Conservation (phyloP, 768 basidiomycete species). For the Kwoniella sp. region DNA sequence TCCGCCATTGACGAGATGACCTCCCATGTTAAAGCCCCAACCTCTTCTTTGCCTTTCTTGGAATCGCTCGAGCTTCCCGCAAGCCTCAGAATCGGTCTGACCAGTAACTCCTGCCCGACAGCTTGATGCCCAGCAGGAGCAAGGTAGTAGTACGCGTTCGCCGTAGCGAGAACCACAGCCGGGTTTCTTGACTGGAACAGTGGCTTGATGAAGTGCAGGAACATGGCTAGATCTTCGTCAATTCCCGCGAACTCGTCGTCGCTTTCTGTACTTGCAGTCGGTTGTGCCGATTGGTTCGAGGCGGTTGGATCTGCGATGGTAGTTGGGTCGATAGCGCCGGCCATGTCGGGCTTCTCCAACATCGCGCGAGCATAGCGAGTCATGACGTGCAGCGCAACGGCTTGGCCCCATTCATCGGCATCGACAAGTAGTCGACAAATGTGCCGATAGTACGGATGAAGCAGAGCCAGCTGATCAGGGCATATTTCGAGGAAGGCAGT, state of each 20-base stretch:
- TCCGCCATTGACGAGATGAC: slow-evolving; percentile 66
- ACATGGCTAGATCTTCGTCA: slow-evolving; percentile 71
- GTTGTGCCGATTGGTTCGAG: not conserved
- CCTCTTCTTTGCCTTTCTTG: slow-evolving; percentile 54
- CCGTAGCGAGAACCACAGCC: slow-evolving; percentile 74
- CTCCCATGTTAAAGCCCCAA: slow-evolving; percentile 68
- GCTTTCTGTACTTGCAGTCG: slow-evolving; percentile 39
- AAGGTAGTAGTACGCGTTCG: slow-evolving; percentile 69
- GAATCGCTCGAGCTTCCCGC: slow-evolving; percentile 55
- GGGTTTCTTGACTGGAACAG: slow-evolving; percentile 82
- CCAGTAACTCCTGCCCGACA: slow-evolving; percentile 54
- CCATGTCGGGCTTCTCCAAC: slow-evolving; percentile 55
- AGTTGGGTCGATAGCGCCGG: slow-evolving; percentile 54
- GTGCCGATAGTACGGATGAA: slow-evolving; percentile 83
- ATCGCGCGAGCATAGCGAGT: slow-evolving; percentile 77
- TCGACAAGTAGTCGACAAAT: slow-evolving; percentile 80
- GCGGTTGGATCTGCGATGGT: not conserved
- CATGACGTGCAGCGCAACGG: slow-evolving; percentile 70
- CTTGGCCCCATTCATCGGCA: slow-evolving; percentile 95
- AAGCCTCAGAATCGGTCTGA: slow-evolving; percentile 70
- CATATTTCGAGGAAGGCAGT: slow-evolving; percentile 83
- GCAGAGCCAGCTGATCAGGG: slow-evolving; percentile 75
- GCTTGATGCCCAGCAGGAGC: slow-evolving; percentile 52
- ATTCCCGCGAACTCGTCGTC: slow-evolving; percentile 54
- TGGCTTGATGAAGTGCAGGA: slow-evolving; percentile 67